Evolutionary conservation across 148 eudicot species (phyloP), one percentile per base, ranked within the genome.

Genomic region (Camellia granthamiana): DNA sequence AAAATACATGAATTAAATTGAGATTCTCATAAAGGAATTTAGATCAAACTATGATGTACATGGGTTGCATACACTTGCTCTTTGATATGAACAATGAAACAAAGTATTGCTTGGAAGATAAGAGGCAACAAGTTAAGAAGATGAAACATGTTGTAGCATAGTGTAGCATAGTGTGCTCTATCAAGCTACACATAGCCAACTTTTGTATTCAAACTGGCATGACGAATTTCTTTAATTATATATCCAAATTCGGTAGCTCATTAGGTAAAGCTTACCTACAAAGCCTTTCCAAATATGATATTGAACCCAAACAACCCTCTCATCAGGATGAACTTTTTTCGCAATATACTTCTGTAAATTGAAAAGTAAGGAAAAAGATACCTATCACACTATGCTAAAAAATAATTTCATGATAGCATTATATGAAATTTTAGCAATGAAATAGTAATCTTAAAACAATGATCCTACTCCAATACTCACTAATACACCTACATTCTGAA

Each of bases 221-320:
- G 70, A 3, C 12, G 38, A 2, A 62, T 19, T 16, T 4, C 10
- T 62, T 62, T 62, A 62, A 19, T 16, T 19, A 19, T 3, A 51
- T 5, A 51, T 30, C 30, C 4, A n/a, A 3, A 3, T 6, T 65
- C 0, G 7, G 6, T 15, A 16, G 46, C 6, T 49, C 1, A 21
- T 4, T 8, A 19, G 52, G 42, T 55, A 43, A 72, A 18, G 46
- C 76, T 84, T 80, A 23, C 30, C 38, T 30, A 30, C 81, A 84
- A 92, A 88, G 44, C 96, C 96, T 84, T 88, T 94, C 69, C 79
- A 80, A 41, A 94, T 78, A 75, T 89, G 90, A 79, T 80, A 82
- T 58, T 81, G 84, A 75, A 75, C 92, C 94, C 92, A 92, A 18
- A 84, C 78, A 84, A 80, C 79, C 82, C 41, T 84, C 87, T 88